Evolutionary conservation across 331 rosid species (phyloP).

Genomic region (Quercus tomentella): DNA sequence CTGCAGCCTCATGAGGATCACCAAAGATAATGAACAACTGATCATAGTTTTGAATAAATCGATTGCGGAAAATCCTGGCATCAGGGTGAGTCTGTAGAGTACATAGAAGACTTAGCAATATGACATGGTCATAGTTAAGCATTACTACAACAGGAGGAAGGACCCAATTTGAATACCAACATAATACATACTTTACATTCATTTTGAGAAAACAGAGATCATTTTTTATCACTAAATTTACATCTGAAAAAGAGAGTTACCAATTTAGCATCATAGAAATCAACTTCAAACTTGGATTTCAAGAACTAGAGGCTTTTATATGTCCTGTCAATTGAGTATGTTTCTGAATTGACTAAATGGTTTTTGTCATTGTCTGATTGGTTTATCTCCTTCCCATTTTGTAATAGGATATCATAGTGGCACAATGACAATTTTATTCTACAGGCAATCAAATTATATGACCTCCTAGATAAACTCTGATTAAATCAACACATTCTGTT

Average conservation of each 20-base stretch:
- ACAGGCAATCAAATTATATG: not conserved
- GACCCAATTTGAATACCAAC: not conserved
- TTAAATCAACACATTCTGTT: not conserved
- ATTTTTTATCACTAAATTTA: not conserved
- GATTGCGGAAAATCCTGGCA: slow-evolving; percentile 36
- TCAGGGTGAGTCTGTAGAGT: slow-evolving; percentile 41
- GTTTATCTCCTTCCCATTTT: not conserved
- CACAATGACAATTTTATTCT: not conserved
- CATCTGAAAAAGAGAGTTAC: not conserved
- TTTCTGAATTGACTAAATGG: not conserved
- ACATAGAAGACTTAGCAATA: slow-evolving; percentile 2
- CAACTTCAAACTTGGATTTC: not conserved
- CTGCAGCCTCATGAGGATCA: slow-evolving; percentile 28
- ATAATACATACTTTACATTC: not conserved
- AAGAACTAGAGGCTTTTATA: not conserved
- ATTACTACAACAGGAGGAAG: not conserved
- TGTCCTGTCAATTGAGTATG: not conserved
- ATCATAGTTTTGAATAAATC: slow-evolving; percentile 48
- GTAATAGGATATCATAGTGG: not conserved
- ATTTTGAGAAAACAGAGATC: not conserved
- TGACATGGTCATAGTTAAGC: not conserved
- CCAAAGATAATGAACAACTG: slow-evolving; percentile 43
- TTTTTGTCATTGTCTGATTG: not conserved
- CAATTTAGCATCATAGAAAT: not conserved
- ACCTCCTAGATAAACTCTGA: not conserved